A percentile compares a stretch with the other conserved stretches of the same genome.
Evolutionary conservation across 805 yeast species (phyloP).

Genomic region (Saccharomycopsis sp.): DNA sequence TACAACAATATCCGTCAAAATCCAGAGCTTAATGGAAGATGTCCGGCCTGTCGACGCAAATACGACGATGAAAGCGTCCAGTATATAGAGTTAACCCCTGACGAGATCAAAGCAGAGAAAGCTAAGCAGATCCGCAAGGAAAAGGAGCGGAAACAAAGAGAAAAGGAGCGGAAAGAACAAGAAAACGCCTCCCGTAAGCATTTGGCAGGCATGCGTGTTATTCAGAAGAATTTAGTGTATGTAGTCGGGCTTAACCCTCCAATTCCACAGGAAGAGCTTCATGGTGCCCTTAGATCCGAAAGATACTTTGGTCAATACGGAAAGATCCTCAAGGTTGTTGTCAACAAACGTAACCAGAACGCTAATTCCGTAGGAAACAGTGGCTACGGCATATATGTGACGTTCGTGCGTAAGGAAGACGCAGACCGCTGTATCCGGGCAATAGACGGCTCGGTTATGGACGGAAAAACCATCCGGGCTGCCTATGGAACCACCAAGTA

Average conservation of each 20-base stretch:
- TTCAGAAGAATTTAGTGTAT: constrained; percentile 93
- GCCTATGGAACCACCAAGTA: constrained; percentile 98
- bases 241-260: constrained; percentile 93
- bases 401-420: constrained; percentile 88
- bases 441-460: constrained; percentile 86
- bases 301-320: constrained; percentile 99
- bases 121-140: constrained; percentile 75
- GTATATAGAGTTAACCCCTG: constrained; percentile 74
- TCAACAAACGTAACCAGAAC: constrained; percentile 62
- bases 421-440: constrained; percentile 91
- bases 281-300: constrained; percentile 75
- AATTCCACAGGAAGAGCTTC: constrained; percentile 78
- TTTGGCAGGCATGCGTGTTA: constrained; percentile 95
- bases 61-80: constrained; percentile 93
- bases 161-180: constrained; percentile 85
- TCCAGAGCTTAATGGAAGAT: constrained; percentile 90
- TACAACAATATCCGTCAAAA: constrained; percentile 93
- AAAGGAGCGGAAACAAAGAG: constrained; percentile 74
- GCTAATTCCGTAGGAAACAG: constrained; percentile 33
- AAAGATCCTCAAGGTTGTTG: constrained; percentile 86
- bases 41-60: constrained; percentile 95
- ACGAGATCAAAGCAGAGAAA: constrained; percentile 78
- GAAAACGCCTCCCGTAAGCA: constrained; percentile 79
- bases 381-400: constrained; percentile 93
- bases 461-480: constrained; percentile 83